Base-by-base conservation (phyloP, 179 eudicot genomes). In the Camellia oleifera region DNA sequence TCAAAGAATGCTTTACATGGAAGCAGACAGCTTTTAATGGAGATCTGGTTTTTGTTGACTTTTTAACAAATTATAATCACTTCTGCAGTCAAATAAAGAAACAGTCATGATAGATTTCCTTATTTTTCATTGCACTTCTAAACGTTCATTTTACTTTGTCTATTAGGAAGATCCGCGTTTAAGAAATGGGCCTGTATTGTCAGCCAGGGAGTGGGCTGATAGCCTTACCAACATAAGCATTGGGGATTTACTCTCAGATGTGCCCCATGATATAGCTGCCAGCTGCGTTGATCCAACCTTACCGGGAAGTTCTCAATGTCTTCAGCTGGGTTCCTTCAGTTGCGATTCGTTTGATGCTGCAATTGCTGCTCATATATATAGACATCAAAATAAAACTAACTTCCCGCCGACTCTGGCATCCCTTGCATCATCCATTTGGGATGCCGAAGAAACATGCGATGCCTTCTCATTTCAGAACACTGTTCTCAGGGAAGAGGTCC, bases 331-430 rank as follows among this genome's bases (percentile, higher is more conserved):
- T 42, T 89, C 97, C 62, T 91, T 94, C 81, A 82, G 84, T 72
- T 90, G 97, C 78, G 98, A 94, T 82, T 96, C 99, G 42, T 96
- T 96, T 83, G 99, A 96, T 88, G 97, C 98, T 76, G 98, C 97
- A 77, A 92, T 96, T 84, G 97, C 99, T 89, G 99, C 98, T 81
- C 98, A 91, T 81, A 87, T 96, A 76, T 78, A 77, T 72, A 88
- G 84, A 78, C 92, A 90, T 80, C 87, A 85, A 77, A 87, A 84
- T 79, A 85, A 80, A 82, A 64, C 74, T 75, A 79, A 75, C 79
- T 85, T 74, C 60, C 82, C 80, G 53, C 84, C 86, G 62, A 86
- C 85, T 76, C 75, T 85, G 42, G 65, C 85, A 61, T 84, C 88
- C 40, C 85, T 85, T 67, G 85, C 81, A 75, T 81, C 95, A 76